These are phyloP conservation scores for Phyllosticta paracitricarpa DNA, from an alignment of 2,329 filamentous ascomycete genomes.

Conservation along the genomic window DNA sequence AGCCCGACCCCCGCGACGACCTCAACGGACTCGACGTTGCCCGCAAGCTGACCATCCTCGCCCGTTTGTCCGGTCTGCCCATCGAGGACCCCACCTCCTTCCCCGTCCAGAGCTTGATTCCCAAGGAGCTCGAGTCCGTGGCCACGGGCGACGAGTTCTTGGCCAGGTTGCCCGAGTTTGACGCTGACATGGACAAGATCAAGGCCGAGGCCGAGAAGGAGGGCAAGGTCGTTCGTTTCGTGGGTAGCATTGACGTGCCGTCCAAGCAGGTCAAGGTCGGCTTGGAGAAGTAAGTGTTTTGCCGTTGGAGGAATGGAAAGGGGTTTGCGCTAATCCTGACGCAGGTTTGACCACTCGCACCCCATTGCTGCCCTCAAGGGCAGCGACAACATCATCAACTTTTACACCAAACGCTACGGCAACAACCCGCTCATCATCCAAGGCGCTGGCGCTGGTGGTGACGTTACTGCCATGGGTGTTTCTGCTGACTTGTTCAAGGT, in stretches of 20 bases:
- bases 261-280: slow-evolving; percentile 80
- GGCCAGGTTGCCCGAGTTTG: slow-evolving; percentile 67
- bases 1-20: slow-evolving; percentile 79
- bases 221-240: slow-evolving; percentile 88
- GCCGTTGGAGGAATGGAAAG: not conserved
- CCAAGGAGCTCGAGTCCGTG: slow-evolving; percentile 69
- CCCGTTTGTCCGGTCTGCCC: slow-evolving; percentile 69
- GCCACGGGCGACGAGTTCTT: slow-evolving; percentile 79
- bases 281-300: slow-evolving; percentile 55
- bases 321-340: not conserved
- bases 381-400: slow-evolving; percentile 97
- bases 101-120: slow-evolving; percentile 89
- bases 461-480: slow-evolving; percentile 96
- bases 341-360: slow-evolving; percentile 59
- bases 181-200: slow-evolving; percentile 78
- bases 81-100: slow-evolving; percentile 80
- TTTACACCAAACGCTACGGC: slow-evolving; percentile 93
- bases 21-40: slow-evolving; percentile 84
- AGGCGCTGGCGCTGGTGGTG: slow-evolving; percentile 81
- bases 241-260: slow-evolving; percentile 84
- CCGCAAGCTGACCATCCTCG: slow-evolving; percentile 91
- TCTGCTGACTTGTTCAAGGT: slow-evolving; percentile 90
- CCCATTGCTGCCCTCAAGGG: slow-evolving; percentile 92
- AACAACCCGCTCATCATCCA: slow-evolving; percentile 87
- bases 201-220: slow-evolving; percentile 78